Evolutionary conservation across 768 basidiomycete genomes (phyloP), one percentile per base, ranked within the genome.

Genomic region (Myochromella boudieri): DNA sequence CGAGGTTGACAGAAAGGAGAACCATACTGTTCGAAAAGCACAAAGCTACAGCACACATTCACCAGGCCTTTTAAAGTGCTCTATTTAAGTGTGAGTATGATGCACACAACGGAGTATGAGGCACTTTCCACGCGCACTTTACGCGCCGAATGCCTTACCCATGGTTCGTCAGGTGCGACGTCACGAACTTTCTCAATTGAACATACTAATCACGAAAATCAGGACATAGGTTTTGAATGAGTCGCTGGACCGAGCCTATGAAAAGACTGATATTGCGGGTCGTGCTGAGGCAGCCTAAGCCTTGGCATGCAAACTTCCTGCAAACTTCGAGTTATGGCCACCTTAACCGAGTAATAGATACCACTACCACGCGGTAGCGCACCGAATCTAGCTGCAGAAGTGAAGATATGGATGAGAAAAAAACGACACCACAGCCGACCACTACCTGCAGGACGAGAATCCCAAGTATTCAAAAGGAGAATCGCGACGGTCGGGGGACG

Each of bases 11-110:
- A 12, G 48, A 28, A n/a, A 54, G 33, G 15, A 32, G 45, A 28
- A 48, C 44, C 54, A 56, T 58, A 33, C 11, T 44, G 28, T 42
- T 18, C 11, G 15, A 11, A 11, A 14, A 26, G 43, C 1, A 27
- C 12, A 34, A 37, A 26, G 36, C 11, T 24, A 27, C 22, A 36
- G 25, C 21, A 11, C n/a, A 24, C 44, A 15, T 7, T 36, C 22
- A 7, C 25, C 25, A n/a, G 2, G 44, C 7, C 33, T 37, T 45
- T 37, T 36, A 36, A 36, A 36, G 34, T n/a, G n/a, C n/a, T n/a
- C n/a, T n/a, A n/a, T n/a, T n/a, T n/a, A n/a, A n/a, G n/a, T n/a
- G n/a, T n/a, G n/a, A n/a, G n/a, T n/a, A n/a, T n/a, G n/a, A n/a
- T n/a, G n/a, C n/a, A n/a, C n/a, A 20, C 21, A 36, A 10, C 2